Percentiles rank a stretch among this genome's conserved stretches.
These are phyloP conservation scores for Kentomonas sorsogonicus DNA, from an alignment of 208 protist genomes.

Conservation along the genomic window DNA sequence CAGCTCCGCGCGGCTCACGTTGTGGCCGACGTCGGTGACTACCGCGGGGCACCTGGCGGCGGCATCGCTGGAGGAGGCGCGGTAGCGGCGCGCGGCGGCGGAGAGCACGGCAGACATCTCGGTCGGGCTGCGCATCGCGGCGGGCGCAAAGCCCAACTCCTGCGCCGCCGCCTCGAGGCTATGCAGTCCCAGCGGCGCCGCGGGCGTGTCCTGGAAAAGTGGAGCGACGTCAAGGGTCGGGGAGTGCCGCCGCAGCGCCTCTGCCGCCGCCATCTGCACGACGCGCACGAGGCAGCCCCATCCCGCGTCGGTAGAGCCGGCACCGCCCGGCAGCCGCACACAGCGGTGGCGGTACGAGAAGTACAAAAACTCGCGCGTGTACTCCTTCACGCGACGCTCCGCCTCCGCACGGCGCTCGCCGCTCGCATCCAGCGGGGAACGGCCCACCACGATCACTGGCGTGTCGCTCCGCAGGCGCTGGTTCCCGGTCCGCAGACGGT, in stretches of 20 bases:
- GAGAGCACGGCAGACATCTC: slow-evolving; percentile 31
- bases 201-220: slow-evolving; percentile 62
- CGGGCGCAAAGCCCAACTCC: slow-evolving; percentile 37
- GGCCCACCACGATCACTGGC: no score
- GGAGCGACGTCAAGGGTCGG: no score
- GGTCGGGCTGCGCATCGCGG: slow-evolving; percentile 53
- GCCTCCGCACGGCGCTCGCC: no score
- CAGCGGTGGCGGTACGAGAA: slow-evolving; percentile 84
- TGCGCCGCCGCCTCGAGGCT: slow-evolving; percentile 37
- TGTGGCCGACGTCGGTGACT: slow-evolving; percentile 24
- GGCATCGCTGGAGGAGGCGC: slow-evolving; percentile 16
- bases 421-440: no score
- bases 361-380: slow-evolving; percentile 43
- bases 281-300: slow-evolving; percentile 92
- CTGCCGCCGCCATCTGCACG: slow-evolving; percentile 82
- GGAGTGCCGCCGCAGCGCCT: slow-evolving; percentile 32
- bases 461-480: no score
- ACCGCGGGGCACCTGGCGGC: slow-evolving; percentile 27
- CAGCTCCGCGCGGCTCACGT: slow-evolving; percentile 18
- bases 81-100: slow-evolving; percentile 15
- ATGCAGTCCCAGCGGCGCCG: slow-evolving; percentile 69
- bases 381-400: no score
- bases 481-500: no score
- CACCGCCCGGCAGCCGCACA: slow-evolving; percentile 40
- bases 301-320: slow-evolving; percentile 62